Conservation (phyloP, 208 protist species). For the Trypanosoma theileri region DNA sequence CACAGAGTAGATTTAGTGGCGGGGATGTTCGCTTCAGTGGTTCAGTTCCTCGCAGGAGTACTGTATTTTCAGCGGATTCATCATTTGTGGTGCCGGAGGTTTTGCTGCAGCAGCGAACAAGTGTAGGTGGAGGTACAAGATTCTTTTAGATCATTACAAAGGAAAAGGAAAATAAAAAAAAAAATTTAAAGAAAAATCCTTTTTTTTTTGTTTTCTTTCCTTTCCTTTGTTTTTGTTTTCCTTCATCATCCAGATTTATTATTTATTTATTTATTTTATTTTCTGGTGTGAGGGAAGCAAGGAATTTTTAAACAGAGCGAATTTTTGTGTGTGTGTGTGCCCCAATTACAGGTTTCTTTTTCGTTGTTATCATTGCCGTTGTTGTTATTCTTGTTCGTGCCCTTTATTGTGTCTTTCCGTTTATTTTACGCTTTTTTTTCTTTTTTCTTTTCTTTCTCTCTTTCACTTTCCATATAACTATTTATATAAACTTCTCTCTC, state of each 20-base stretch:
- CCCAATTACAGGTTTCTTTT: not conserved
- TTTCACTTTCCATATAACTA: not conserved
- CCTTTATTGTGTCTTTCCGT: not conserved
- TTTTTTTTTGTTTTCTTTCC: not conserved
- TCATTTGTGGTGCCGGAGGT: slow-evolving; percentile 28
- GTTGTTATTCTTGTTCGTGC: not conserved
- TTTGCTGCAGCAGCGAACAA: slow-evolving; percentile 12
- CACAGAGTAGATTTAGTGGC: not conserved
- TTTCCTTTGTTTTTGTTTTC: not conserved
- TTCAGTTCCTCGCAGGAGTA: not conserved
- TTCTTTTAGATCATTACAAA: no score
- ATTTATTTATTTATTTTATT: not conserved
- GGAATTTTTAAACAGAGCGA: not conserved
- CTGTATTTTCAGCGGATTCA: slow-evolving; percentile 1
- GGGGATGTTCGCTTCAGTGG: not conserved
- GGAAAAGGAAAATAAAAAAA: no score
- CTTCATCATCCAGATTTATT: no score
- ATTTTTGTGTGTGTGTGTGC: no score
- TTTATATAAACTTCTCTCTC: no score
- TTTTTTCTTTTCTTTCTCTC: no score
- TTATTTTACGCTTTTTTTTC: not conserved
- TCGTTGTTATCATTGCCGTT: not conserved
- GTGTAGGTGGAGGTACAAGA: not conserved
- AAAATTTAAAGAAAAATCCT: not conserved
- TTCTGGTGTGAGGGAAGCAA: not conserved